Base-by-base conservation (phyloP, 371 early-diverging fungal genomes). In the Saksenaea vasiformis region DNA sequence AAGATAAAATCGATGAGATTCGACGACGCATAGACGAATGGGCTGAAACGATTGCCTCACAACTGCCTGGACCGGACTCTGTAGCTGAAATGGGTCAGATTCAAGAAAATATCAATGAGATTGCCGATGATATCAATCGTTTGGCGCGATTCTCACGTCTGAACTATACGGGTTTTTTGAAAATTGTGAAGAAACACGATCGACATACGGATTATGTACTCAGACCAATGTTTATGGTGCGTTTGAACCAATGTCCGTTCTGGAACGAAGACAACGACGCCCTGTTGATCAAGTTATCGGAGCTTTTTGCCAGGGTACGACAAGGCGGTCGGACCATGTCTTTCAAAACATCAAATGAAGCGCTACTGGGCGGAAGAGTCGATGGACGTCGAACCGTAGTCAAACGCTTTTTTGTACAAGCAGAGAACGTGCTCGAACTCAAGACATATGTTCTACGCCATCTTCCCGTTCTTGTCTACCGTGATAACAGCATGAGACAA, bases 141-240 rank as follows among this genome's bases (percentile, higher is more conserved):
- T 87, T 98, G 54, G 90, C 95, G 15, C 93, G 92, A 74, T 98
- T 90, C 75, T 90, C 95, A 4, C 89, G 98, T 26, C 82, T 98
- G 65, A 99, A 99, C 78, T 95, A 95, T 71, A 90, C 96, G 2
- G 99, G 96, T 9, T 97, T 98, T 65, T 81, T 97, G 60, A 98
- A 97, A 81, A 95, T 98, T 58, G 87, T 98, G 68, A 98, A 97
- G 78, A 98, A 98, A 79, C 97, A 97, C 74, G 99, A 98, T 74
- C 95, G 95, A 78, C 91, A 95, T 77, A 95, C 96, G 13, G 77
- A 85, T 35, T 94, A 90, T 78, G 80, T 87, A 15, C 81, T 98
- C 53, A 89, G 92, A 68, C 92, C 94, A 38, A 87, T 91, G 80
- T 97, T 95, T 73, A 90, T 92, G 84, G 89, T 90, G 65, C 86